These are phyloP conservation scores for Fusarium cyanostomum DNA, from an alignment of 2,329 filamentous ascomycete genomes.

Conservation along the genomic window DNA sequence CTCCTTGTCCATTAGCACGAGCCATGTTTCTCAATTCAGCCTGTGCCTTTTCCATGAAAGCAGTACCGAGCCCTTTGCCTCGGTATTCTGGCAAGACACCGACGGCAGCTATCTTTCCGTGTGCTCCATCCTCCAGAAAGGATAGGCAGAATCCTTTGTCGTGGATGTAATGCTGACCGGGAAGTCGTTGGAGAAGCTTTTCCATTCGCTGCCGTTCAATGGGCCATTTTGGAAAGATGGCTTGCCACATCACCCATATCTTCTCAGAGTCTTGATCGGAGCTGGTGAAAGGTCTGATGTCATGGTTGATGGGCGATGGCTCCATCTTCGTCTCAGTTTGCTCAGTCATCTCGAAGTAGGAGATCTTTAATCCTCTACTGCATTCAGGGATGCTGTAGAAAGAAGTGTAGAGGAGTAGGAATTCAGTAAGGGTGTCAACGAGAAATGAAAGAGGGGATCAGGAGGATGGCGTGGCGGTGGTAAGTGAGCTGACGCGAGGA, in stretches of 20 bases:
- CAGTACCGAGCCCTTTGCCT: constrained; percentile 29
- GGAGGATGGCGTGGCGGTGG: no score
- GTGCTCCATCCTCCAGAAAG: not conserved
- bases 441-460: no score
- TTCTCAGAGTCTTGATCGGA: constrained; percentile 27
- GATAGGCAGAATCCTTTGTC: constrained; percentile 34
- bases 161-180: constrained; percentile 26
- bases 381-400: no score
- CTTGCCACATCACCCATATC: constrained; percentile 34
- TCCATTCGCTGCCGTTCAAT: constrained; percentile 15
- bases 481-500: no score
- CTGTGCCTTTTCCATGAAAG: constrained; percentile 21
- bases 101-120: constrained; percentile 29
- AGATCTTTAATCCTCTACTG: not conserved
- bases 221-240: constrained; percentile 35
- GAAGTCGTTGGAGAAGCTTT: constrained; percentile 6
- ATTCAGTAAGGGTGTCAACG: no score
- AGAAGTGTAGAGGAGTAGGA: no score
- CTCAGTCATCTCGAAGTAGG: constrained; percentile 6
- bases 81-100: constrained; percentile 32
- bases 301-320: not conserved
- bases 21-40: not conserved
- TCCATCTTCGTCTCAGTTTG: not conserved
- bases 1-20: not conserved
- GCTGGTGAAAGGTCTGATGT: constrained; percentile 18